Evolutionary conservation across 2,329 filamentous ascomycete species (phyloP), one percentile per base, ranked within the genome.

Genomic region (Beauveria caledonica): DNA sequence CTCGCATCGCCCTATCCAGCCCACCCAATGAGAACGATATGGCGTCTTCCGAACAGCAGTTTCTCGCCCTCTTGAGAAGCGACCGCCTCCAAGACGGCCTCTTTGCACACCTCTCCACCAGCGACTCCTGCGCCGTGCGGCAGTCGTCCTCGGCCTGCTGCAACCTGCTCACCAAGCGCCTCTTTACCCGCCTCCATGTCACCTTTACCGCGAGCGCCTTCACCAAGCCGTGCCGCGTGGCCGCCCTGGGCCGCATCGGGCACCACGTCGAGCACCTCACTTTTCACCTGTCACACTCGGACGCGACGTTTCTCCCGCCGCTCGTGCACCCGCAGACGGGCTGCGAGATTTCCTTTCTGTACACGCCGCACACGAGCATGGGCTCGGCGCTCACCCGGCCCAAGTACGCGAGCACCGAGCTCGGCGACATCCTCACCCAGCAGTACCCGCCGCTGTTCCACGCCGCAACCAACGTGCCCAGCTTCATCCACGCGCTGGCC

Each of bases 361-460:
- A 96, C 76, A 88, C 85, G 60, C 91, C 92, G 17, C 87, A 91
- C 68, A 84, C 83, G 3, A 85, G 85, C 45, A 82, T 84, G 70
- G 81, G 81, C 33, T 84, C 79, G 59, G 83, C 79, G 50, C 75
- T 86, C 66, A 79, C 82, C 64, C 78, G 86, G 58, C 88, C 88
- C 56, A 93, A 90, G 74, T 95, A 95, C 71, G 89, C 88, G 66
- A 89, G 86, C 71, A 80, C 83, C 66, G 88, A 90, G 68, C 84
- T 94, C 68, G 91, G 87, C 63, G 88, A 93, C 69, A 81, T 95
- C 62, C 80, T 96, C 63, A 89, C 90, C 15, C 86, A 90, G 70
- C 91, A 96, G 74, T 96, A 95, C 68, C 90, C 90, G 57, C 90
- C 92, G 6, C 77, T 96, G 3, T 96, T 96, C 75, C 92, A 96